A percentile compares a stretch with the other conserved stretches of the same genome.
Conservation (phyloP, 148 eudicot species). For the Beta vulgaris region DNA sequence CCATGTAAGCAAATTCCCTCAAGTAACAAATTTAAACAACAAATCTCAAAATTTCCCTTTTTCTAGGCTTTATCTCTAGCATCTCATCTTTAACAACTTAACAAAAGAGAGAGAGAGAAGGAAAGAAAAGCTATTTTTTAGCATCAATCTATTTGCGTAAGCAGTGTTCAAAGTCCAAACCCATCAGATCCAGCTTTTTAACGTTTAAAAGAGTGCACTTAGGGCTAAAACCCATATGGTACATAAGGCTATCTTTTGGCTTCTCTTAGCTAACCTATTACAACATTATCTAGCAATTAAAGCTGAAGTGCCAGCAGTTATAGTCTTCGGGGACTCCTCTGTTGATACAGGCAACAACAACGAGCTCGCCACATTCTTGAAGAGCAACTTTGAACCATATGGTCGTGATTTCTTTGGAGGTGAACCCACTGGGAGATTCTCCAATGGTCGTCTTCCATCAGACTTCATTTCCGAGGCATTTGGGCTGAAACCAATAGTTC, state of each 20-base stretch:
- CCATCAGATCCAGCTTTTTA: not conserved
- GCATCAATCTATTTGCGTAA: not conserved
- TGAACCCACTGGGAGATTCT: conserved; percentile 52
- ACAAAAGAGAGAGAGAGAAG: not conserved
- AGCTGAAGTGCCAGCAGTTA: conserved; percentile 47
- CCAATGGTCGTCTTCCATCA: conserved; percentile 53
- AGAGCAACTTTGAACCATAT: conserved; percentile 52
- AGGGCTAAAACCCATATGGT: conserved; percentile 23
- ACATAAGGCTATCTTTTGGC: conserved; percentile 18
- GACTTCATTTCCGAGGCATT: conserved; percentile 58
- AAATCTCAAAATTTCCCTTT: conserved; percentile 8
- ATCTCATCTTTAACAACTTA: not conserved
- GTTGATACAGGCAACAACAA: conserved; percentile 66
- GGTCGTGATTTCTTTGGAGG: conserved; percentile 53
- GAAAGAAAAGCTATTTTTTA: not conserved
- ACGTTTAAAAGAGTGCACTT: not conserved
- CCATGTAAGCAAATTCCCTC: conserved; percentile 3
- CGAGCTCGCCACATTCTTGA: conserved; percentile 39
- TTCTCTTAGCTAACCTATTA: conserved; percentile 31
- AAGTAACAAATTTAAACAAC: conserved; percentile 8
- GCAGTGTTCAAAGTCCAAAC: not conserved
- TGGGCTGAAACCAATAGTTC: conserved; percentile 42
- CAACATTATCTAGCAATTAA: conserved; percentile 17
- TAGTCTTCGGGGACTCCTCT: conserved; percentile 60
- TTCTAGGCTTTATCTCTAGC: not conserved